Base-by-base conservation (phyloP, 129 eudicot genomes). In the Artemisia annua region DNA sequence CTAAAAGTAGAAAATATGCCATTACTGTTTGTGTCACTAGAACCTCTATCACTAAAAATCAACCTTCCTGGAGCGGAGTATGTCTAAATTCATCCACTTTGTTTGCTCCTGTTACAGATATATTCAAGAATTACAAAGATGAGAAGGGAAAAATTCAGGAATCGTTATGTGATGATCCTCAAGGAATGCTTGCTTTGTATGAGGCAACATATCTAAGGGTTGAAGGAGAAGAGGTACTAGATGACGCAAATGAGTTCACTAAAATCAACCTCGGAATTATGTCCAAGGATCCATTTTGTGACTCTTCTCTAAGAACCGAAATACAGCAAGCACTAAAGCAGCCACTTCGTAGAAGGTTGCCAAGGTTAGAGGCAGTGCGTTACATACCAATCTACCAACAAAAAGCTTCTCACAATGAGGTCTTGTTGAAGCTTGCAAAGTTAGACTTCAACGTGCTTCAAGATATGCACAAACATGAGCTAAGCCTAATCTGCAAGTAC, bases 181-280 rank as follows among this genome's bases (percentile, higher is more conserved):
- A 48, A 49, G 85, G 90, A 2, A n/a, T 86, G 72, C 56, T 86
- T 20, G 69, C 81, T 39, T 39, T 39, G 11, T 39, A 39, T 11
- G 46, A 39, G 7, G 46, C 46, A 39, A 7, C 46, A 39, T 7
- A 39, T 39, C 9, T 39, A 8, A 39, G 46, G 46, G 46, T 39
- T 8, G 46, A 39, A 39, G 46, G 79, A 19, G 91, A 87, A 43
- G 46, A 48, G 0, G 30, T 80, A 13, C 66, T 87, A 1, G 88
- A 87, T 8, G 78, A 81, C 0, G 70, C 78, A 0, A 16, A 62
- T 1, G 26, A 53, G 4, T 83, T 83, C 63, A 16, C 88, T 2
- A 70, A 60, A 1, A 46, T 52, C 22, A 56, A 67, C 17, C 71
- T 48, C 19, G 71, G 11, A 1, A 13, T 17, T 39, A 19, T 48